Conservation (phyloP, 2,329 filamentous ascomycete species). For the Paraconiothyrium sp. region DNA sequence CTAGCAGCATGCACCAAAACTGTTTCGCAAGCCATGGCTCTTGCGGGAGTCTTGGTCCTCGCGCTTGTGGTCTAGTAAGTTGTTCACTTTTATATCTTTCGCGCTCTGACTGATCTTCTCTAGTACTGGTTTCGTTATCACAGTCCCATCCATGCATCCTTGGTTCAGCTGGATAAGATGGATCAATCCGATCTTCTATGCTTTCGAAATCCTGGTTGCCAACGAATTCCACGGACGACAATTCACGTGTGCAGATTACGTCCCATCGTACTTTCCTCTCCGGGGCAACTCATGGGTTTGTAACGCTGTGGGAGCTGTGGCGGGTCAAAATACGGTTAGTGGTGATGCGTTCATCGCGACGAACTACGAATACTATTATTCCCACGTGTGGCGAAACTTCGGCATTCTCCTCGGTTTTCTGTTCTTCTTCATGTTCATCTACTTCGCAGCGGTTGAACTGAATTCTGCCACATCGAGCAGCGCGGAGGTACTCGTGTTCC, state of each 20-base stretch:
- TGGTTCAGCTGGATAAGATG: slow-evolving; percentile 67
- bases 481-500: slow-evolving; percentile 75
- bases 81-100: neutral
- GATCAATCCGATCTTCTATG: slow-evolving; percentile 76
- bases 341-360: slow-evolving; percentile 50
- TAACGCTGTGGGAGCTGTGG: slow-evolving; percentile 49
- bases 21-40: slow-evolving; percentile 64
- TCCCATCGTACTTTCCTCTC: slow-evolving; percentile 48
- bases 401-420: slow-evolving; percentile 73
- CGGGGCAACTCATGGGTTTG: slow-evolving; percentile 49
- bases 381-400: slow-evolving; percentile 67
- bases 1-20: slow-evolving; percentile 79
- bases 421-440: slow-evolving; percentile 69
- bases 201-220: slow-evolving; percentile 80
- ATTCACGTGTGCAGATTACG: slow-evolving; percentile 47
- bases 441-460: slow-evolving; percentile 71
- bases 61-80: slow-evolving; percentile 65
- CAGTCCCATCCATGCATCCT: slow-evolving; percentile 65
- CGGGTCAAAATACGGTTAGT: slow-evolving; percentile 49
- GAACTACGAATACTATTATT: slow-evolving; percentile 51
- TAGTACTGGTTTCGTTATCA: slow-evolving; percentile 72
- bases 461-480: slow-evolving; percentile 71
- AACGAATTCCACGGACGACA: slow-evolving; percentile 68
- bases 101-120: neutral
- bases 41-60: slow-evolving; percentile 66